A percentile compares a stretch with the other conserved stretches of the same genome.
Conservation (phyloP, 139 green algal species). For the Nannochloris sp. region DNA sequence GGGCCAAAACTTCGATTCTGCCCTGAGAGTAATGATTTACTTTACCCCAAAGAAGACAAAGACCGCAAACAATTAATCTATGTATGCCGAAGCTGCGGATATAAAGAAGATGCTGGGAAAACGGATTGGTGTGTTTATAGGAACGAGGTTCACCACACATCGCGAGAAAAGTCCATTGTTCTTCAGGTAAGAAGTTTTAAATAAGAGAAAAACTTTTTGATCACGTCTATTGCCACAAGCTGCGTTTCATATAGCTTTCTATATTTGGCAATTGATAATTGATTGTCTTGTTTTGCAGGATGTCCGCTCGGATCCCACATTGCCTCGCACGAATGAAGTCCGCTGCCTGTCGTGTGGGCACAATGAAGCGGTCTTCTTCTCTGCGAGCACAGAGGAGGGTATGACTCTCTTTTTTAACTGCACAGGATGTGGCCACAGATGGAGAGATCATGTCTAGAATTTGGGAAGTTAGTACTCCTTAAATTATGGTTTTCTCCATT, state of each 20-base stretch:
- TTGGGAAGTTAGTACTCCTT: neutral
- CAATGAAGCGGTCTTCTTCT: conserved; percentile 86
- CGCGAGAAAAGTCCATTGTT: conserved; percentile 71
- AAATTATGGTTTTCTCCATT: neutral
- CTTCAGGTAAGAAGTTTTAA: conserved; percentile 26
- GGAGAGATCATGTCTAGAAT: conserved; percentile 67
- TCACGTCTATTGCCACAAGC: neutral
- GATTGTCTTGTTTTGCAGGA: conserved; percentile 43
- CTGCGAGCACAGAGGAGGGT: conserved; percentile 62
- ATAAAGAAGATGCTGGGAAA: conserved; percentile 55
- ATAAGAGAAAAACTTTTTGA: neutral
- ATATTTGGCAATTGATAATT: neutral
- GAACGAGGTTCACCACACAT: conserved; percentile 68
- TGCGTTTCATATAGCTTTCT: neutral
- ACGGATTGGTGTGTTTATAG: conserved; percentile 67
- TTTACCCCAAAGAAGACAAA: conserved; percentile 71
- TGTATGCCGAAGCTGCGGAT: conserved; percentile 74
- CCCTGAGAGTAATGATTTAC: conserved; percentile 79
- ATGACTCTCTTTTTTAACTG: conserved; percentile 86
- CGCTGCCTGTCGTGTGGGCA: conserved; percentile 67
- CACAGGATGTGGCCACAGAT: conserved; percentile 56
- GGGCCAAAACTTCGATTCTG: conserved; percentile 70
- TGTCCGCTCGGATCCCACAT: conserved; percentile 76
- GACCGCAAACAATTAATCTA: conserved; percentile 69
- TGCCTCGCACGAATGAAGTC: conserved; percentile 79